Conservation (phyloP, 2,329 filamentous ascomycete species). For the Penicillium rolfsii region DNA sequence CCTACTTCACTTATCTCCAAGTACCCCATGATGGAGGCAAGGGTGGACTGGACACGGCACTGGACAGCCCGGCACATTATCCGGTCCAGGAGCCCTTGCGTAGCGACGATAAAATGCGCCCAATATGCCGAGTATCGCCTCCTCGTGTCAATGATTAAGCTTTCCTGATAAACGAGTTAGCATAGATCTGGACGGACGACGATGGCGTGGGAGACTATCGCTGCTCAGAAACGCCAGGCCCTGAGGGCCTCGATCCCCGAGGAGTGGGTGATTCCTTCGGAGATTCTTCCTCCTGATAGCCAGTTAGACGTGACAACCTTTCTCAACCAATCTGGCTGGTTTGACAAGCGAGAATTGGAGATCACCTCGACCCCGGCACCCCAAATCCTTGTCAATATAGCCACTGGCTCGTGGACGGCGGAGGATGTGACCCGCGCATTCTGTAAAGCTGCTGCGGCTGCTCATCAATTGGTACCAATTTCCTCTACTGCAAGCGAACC, state of each 20-base stretch:
- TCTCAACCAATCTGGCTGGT: background rate
- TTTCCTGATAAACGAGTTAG: background rate
- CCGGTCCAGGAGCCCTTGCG: background rate
- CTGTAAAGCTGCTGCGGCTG: constrained; percentile 58
- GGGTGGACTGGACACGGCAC: background rate
- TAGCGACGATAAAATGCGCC: constrained; percentile 1
- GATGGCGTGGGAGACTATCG: constrained; percentile 48
- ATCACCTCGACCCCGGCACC: background rate
- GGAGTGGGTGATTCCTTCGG: constrained; percentile 60
- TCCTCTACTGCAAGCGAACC: background rate
- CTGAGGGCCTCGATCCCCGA: constrained; percentile 57
- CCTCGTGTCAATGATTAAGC: background rate
- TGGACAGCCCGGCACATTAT: background rate
- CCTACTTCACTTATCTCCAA: background rate
- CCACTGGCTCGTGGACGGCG: background rate
- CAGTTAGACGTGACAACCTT: constrained; percentile 1
- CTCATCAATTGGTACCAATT: constrained; percentile 52
- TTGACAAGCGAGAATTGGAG: background rate
- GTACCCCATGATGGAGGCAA: background rate
- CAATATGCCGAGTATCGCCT: background rate
- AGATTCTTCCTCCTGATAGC: background rate
- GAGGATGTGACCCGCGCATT: constrained; percentile 56
- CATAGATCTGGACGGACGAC: background rate
- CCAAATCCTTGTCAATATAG: constrained; percentile 1
- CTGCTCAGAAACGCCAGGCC: constrained; percentile 49